Evolutionary conservation across 805 yeast genomes (phyloP).

Genomic region (Komagataella phaffii): DNA sequence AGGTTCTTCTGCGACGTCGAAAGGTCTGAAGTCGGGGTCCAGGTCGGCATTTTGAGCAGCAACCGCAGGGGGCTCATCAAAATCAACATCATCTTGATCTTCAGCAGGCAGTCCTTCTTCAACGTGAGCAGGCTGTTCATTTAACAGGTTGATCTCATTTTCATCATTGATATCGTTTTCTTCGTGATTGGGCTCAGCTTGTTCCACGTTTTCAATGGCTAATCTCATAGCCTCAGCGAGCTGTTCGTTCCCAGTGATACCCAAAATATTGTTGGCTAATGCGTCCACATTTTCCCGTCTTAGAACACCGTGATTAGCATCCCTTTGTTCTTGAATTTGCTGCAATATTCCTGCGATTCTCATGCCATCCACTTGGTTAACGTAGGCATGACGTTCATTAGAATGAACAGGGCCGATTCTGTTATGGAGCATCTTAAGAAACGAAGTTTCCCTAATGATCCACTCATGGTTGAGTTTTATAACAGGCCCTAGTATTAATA

Average conservation of each 20-base stretch:
- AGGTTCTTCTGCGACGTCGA: not conserved
- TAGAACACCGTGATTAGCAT: not conserved
- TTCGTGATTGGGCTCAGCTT: slow-evolving; percentile 7
- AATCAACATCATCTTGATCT: not conserved
- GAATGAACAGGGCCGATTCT: slow-evolving; percentile 37
- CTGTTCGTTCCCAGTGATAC: not conserved
- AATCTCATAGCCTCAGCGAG: not conserved
- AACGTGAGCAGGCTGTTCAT: not conserved
- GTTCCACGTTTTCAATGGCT: slow-evolving; percentile 1
- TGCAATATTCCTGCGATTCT: not conserved
- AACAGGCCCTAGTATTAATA: not conserved
- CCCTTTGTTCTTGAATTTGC: not conserved
- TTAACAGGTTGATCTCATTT: not conserved
- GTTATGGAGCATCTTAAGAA: slow-evolving; percentile 38
- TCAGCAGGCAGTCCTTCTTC: not conserved
- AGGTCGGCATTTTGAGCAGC: slow-evolving; percentile 15
- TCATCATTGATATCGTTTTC: slow-evolving; percentile 11
- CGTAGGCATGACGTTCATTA: not conserved
- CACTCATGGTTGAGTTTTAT: slow-evolving; percentile 39
- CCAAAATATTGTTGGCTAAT: not conserved
- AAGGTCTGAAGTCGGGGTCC: slow-evolving; percentile 2
- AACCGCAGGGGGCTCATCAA: not conserved
- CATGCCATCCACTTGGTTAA: not conserved
- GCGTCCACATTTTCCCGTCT: not conserved
- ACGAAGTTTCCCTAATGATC: slow-evolving; percentile 61